Conservation (phyloP, 2,329 filamentous ascomycete genomes). For the Diplodia intermedia region DNA sequence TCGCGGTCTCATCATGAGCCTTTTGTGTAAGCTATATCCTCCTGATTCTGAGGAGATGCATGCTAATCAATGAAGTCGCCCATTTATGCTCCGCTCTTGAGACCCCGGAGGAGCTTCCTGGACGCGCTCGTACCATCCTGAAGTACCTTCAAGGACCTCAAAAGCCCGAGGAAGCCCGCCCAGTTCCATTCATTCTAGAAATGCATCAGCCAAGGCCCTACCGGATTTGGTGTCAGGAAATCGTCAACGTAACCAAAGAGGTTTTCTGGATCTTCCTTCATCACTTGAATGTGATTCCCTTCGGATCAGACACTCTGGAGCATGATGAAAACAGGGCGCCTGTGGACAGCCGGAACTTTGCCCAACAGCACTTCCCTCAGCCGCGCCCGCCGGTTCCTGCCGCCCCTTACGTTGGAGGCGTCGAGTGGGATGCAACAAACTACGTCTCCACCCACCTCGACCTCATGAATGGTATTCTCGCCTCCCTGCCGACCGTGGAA, state of each 20-base stretch:
- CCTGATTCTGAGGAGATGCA: background rate
- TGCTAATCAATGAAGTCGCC: conserved; percentile 60
- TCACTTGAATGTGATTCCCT: conserved; percentile 83
- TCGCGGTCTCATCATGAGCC: conserved; percentile 84
- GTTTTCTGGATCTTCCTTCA: conserved; percentile 99
- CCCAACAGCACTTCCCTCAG: conserved; percentile 77
- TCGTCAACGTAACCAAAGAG: conserved; percentile 91
- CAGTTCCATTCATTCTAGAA: conserved; percentile 84
- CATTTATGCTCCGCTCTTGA: conserved; percentile 71
- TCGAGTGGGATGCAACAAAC: conserved; percentile 98
- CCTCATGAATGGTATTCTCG: conserved; percentile 87
- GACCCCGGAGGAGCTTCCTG: conserved; percentile 62
- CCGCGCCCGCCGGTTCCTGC: conserved; percentile 90
- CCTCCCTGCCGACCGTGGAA: conserved; percentile 72
- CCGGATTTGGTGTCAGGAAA: conserved; percentile 91
- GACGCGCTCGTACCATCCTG: conserved; percentile 76
- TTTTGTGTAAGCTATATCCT: conserved; percentile 67
- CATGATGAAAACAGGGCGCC: conserved; percentile 1
- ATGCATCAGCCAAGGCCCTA: conserved; percentile 90
- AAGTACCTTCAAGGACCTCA: conserved; percentile 81
- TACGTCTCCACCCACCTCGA: conserved; percentile 93
- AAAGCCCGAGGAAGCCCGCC: conserved; percentile 72
- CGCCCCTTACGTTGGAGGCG: conserved; percentile 93
- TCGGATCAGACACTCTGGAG: conserved; percentile 52
- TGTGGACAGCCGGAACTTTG: conserved; percentile 49